Conservation (phyloP, 1,139 yeast genomes). For the Pichia sp. region DNA sequence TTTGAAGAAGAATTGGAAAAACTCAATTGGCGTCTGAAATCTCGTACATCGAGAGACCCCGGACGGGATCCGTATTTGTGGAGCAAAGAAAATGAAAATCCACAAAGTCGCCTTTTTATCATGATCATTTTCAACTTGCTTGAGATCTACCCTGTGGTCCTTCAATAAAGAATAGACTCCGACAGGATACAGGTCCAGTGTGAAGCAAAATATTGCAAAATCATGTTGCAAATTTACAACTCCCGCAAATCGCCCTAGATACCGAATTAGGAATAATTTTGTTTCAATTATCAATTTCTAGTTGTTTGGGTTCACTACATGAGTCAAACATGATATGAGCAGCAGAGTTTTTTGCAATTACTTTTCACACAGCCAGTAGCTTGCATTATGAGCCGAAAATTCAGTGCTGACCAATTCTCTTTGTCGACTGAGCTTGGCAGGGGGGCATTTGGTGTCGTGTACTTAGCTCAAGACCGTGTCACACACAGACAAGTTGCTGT, state of each 20-base stretch:
- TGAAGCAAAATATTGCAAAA: neutral
- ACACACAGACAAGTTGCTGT: slow-evolving; percentile 55
- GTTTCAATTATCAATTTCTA: neutral
- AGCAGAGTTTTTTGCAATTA: no score
- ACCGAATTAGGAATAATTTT: neutral
- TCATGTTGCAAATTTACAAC: neutral
- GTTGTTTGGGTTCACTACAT: neutral
- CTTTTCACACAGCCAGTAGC: neutral
- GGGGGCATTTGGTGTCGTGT: slow-evolving; percentile 88
- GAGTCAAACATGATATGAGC: neutral
- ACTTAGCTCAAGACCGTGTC: slow-evolving; percentile 58
- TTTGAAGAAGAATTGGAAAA: neutral
- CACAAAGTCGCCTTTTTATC: neutral
- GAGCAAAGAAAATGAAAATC: neutral
- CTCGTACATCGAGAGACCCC: neutral
- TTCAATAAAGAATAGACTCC: no score
- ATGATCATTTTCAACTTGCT: neutral
- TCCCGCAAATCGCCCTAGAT: neutral
- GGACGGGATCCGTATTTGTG: neutral
- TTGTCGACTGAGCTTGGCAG: slow-evolving; percentile 76
- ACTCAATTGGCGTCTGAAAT: neutral
- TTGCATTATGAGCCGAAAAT: slow-evolving; percentile 23
- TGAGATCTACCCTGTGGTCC: no score
- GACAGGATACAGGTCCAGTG: no score
- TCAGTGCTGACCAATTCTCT: slow-evolving; percentile 48